Percentiles rank a stretch among this genome's conserved stretches.
Conservation (phyloP, 352 stramenopile genomes). For the Phytophthora pinifolia region DNA sequence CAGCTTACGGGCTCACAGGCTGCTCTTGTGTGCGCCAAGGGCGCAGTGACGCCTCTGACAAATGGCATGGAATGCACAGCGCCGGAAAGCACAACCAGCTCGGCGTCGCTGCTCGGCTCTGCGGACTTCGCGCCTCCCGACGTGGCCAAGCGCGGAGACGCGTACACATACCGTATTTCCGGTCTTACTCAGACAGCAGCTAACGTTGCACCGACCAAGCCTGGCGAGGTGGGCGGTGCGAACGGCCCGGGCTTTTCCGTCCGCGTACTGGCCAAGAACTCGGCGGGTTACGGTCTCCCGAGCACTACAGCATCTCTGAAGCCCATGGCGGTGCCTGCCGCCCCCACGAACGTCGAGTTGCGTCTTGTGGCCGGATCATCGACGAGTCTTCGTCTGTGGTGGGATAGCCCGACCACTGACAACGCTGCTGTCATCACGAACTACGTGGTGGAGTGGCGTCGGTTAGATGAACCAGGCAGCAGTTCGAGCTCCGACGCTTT, state of each 20-base stretch:
- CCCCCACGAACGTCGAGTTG: conserved; percentile 70
- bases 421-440: conserved; percentile 82
- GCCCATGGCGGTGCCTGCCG: conserved; percentile 82
- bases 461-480: conserved; percentile 28
- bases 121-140: conserved; percentile 51
- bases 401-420: conserved; percentile 77
- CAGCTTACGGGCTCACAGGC: conserved; percentile 38
- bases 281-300: conserved; percentile 63
- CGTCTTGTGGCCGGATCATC: conserved; percentile 69
- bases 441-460: conserved; percentile 89
- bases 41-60: conserved; percentile 14
- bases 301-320: conserved; percentile 71
- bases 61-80: conserved; percentile 46
- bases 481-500: conserved; percentile 10
- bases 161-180: conserved; percentile 58
- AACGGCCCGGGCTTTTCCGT: conserved; percentile 58
- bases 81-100: conserved; percentile 44
- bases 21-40: conserved; percentile 59
- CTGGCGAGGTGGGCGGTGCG: conserved; percentile 34
- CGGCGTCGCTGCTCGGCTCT: conserved; percentile 33
- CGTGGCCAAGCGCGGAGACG: conserved; percentile 33
- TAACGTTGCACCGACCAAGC: conserved; percentile 22
- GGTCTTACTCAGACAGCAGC: conserved; percentile 46
- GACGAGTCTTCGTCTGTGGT: conserved; percentile 84
- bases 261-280: conserved; percentile 63